Conservation (phyloP, 2,329 filamentous ascomycete genomes). For the Arthrobotrys sphaeroides region DNA sequence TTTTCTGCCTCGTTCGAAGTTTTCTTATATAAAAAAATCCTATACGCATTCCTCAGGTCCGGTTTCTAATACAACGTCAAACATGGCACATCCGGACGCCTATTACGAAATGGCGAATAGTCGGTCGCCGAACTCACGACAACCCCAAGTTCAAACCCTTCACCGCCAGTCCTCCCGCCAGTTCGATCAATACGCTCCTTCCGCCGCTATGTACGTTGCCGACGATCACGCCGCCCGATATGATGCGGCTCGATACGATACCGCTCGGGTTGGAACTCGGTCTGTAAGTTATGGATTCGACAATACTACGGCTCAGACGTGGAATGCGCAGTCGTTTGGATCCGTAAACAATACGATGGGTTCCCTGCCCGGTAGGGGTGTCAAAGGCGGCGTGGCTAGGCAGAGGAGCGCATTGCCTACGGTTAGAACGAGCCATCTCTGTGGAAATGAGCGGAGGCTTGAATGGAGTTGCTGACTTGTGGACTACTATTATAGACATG, state of each 20-base stretch:
- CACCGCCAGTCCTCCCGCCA: conserved; percentile 79
- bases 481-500: conserved; percentile 55
- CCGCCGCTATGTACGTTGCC: conserved; percentile 74
- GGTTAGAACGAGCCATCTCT: conserved; percentile 51
- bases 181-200: conserved; percentile 74
- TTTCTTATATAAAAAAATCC: not conserved
- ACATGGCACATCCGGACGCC: conserved; percentile 53
- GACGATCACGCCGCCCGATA: conserved; percentile 70
- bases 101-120: conserved; percentile 59
- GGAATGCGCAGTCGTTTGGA: conserved; percentile 79
- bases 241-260: conserved; percentile 67
- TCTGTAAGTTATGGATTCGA: conserved; percentile 75
- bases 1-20: not conserved
- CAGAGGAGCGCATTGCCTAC: conserved; percentile 58
- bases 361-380: conserved; percentile 67
- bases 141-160: conserved; percentile 65
- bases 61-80: not conserved
- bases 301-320: conserved; percentile 75
- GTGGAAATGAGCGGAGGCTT: not conserved
- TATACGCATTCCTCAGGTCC: not conserved
- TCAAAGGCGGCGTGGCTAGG: conserved; percentile 56
- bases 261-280: conserved; percentile 68
- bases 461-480: conserved; percentile 15
- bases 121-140: conserved; percentile 57
- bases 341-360: conserved; percentile 71